phyloP scores from a whole-genome alignment of 106 monocot genomes.

The Phalaenopsis aphrodite region DNA sequence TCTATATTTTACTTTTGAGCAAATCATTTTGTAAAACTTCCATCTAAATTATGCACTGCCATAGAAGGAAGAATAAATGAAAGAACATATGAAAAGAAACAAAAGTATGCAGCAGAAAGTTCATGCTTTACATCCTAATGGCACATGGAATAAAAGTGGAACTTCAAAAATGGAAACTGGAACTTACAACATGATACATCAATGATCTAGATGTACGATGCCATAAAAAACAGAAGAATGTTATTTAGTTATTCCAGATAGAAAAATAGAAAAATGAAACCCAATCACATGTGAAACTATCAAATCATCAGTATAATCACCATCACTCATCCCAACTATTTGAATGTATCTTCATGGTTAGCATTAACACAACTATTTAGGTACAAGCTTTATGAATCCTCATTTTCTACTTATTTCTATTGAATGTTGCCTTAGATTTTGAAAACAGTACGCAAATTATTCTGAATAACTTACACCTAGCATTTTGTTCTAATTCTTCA shows the following conservation, averaged over 20 bases:
- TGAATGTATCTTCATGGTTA: neutral
- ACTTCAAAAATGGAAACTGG: neutral
- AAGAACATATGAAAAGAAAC: neutral
- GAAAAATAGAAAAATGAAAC: neutral
- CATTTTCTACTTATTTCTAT: no score
- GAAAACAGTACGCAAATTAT: no score
- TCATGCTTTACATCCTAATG: neutral
- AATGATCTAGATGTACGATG: neutral
- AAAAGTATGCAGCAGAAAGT: neutral
- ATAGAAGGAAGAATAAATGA: neutral
- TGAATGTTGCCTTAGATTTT: no score
- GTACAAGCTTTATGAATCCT: no score
- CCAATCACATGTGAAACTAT: neutral
- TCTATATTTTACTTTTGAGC: neutral
- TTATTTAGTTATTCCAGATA: neutral
- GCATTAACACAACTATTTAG: neutral
- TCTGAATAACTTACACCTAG: no score
- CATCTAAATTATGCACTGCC: neutral
- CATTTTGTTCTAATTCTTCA: neutral
- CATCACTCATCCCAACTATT: conserved; percentile 1
- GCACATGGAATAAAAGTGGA: neutral
- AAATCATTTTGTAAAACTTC: neutral
- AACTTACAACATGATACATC: neutral
- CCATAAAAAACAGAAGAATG: neutral
- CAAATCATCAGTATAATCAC: neutral